phyloP scores from a whole-genome alignment of 805 yeast species.

The Lipomyces anomalus region DNA sequence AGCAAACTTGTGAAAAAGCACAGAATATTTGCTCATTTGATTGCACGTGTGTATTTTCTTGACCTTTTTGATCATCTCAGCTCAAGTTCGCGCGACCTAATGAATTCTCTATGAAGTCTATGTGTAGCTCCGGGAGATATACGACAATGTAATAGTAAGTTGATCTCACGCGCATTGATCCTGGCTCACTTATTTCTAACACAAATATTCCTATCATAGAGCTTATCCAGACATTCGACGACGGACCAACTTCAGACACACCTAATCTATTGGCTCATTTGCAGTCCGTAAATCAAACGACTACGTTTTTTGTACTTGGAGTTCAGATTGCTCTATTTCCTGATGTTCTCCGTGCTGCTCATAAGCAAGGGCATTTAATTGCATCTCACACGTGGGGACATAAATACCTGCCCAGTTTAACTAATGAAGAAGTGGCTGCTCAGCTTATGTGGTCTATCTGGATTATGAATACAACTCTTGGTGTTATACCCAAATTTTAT shows the following conservation, averaged over 20 bases:
- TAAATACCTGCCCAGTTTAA: conserved; percentile 67
- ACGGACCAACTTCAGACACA: conserved; percentile 82
- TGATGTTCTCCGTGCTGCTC: conserved; percentile 55
- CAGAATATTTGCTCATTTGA: conserved; percentile 16
- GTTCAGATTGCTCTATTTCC: conserved; percentile 73
- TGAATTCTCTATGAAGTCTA: neutral
- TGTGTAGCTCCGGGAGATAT: conserved; percentile 18
- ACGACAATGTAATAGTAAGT: conserved; percentile 12
- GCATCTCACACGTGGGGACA: conserved; percentile 95
- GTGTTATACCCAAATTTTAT: conserved; percentile 84
- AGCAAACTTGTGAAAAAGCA: conserved; percentile 10
- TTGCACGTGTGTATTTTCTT: conserved; percentile 8
- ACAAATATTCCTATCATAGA: too few relatives aligned
- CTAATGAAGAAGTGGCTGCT: conserved; percentile 78
- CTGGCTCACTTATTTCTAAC: too few relatives aligned
- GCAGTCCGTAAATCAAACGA: conserved; percentile 36
- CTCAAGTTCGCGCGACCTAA: neutral
- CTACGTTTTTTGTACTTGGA: conserved; percentile 86
- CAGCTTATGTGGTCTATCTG: conserved; percentile 93
- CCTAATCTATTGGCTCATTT: conserved; percentile 51
- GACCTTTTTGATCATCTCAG: neutral
- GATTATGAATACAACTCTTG: conserved; percentile 95
- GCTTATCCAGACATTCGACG: conserved; percentile 87
- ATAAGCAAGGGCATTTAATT: conserved; percentile 63
- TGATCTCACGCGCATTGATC: neutral